phyloP scores from a whole-genome alignment of 2,329 filamentous ascomycete species.

The Pezizomycotina sp. region DNA sequence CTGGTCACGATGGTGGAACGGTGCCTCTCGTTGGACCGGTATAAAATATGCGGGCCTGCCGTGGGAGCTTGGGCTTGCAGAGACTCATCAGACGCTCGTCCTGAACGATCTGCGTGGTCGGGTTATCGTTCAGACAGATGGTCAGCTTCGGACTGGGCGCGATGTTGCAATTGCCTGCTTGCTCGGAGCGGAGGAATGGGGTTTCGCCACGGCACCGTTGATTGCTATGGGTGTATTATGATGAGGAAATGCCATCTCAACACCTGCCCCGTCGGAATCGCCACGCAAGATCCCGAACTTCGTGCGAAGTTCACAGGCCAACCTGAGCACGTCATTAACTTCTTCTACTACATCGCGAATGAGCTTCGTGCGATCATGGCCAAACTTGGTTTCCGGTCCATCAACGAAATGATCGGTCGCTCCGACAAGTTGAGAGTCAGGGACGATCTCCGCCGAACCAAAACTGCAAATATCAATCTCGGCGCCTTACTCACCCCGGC shows the following conservation, averaged over 20 bases:
- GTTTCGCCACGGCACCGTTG: slow-evolving; percentile 82
- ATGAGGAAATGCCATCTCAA: slow-evolving; percentile 52
- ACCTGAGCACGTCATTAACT: slow-evolving; percentile 94
- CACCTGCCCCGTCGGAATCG: slow-evolving; percentile 82
- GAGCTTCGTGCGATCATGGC: slow-evolving; percentile 96
- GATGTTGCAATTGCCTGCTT: slow-evolving; percentile 90
- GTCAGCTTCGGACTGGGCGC: slow-evolving; percentile 78
- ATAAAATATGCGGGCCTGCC: slow-evolving; percentile 96
- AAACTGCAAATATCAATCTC: slow-evolving; percentile 84
- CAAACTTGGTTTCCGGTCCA: slow-evolving; percentile 78
- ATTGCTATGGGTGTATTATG: slow-evolving; percentile 97
- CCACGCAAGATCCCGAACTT: slow-evolving; percentile 85
- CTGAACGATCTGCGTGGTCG: slow-evolving; percentile 89
- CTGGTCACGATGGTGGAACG: slow-evolving; percentile 94
- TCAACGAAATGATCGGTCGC: slow-evolving; percentile 95
- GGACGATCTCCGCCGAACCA: slow-evolving; percentile 71
- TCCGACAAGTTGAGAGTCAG: slow-evolving; percentile 73
- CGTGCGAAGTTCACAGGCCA: slow-evolving; percentile 86
- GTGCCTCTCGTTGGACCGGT: slow-evolving; percentile 92
- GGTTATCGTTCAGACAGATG: slow-evolving; percentile 91
- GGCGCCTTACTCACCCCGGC: slow-evolving; percentile 86
- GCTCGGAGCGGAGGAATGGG: slow-evolving; percentile 95
- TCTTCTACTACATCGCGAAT: slow-evolving; percentile 95
- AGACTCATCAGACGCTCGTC: slow-evolving; percentile 91
- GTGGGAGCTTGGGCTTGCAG: slow-evolving; percentile 90